A percentile compares a stretch with the other conserved stretches of the same genome.
Conservation (phyloP, 306 rosid genomes). For the Sesbania bispinosa region DNA sequence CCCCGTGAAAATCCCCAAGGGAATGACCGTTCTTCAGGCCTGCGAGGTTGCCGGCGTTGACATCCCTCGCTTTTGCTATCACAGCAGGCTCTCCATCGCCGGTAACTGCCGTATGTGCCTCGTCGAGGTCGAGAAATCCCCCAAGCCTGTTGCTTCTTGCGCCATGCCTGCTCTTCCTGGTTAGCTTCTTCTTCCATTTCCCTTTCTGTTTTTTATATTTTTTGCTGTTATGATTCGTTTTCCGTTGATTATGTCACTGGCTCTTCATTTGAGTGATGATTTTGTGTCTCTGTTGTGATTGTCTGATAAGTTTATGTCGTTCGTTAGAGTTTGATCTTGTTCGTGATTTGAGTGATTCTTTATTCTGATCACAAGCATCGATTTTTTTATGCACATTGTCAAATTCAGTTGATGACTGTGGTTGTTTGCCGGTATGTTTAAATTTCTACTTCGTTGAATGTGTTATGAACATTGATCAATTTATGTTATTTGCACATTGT, state of each 20-base stretch:
- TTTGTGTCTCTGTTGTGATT: background rate
- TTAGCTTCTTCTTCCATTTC: background rate
- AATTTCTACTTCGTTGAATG: background rate
- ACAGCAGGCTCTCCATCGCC: slow-evolving; percentile 85
- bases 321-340: background rate
- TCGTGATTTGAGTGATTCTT: background rate
- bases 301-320: background rate
- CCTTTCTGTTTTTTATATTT: background rate
- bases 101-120: slow-evolving; percentile 99
- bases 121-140: slow-evolving; percentile 99
- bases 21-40: slow-evolving; percentile 90
- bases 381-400: background rate
- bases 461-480: background rate
- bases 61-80: slow-evolving; percentile 92
- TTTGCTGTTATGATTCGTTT: background rate
- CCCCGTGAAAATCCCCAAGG: slow-evolving; percentile 93
- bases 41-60: slow-evolving; percentile 97
- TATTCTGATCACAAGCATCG: background rate
- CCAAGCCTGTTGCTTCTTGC: slow-evolving; percentile 98
- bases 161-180: slow-evolving; percentile 99
- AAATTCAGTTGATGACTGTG: background rate
- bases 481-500: background rate
- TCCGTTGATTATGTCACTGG: background rate
- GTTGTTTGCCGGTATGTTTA: background rate
- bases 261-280: background rate